phyloP scores from a whole-genome alignment of 2,329 filamentous ascomycete species.

The Xylaria sp. region DNA sequence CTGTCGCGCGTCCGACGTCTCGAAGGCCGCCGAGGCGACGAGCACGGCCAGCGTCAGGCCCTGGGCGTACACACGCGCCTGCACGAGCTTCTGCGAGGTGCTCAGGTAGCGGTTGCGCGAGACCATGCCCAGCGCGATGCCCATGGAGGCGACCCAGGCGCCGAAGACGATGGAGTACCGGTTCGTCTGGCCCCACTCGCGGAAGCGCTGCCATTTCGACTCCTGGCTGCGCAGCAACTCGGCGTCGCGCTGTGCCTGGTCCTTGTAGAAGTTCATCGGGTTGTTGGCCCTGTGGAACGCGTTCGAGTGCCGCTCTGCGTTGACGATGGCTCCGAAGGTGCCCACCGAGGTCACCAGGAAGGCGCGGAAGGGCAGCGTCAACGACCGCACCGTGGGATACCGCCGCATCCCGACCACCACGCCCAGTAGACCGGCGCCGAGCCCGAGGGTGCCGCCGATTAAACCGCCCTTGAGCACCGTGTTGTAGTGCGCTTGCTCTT shows the following conservation, averaged over 20 bases:
- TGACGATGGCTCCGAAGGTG: constrained; percentile 87
- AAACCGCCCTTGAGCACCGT: constrained; percentile 80
- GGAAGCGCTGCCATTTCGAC: constrained; percentile 62
- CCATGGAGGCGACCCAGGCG: constrained; percentile 84
- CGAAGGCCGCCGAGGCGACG: constrained; percentile 80
- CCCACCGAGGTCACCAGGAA: constrained; percentile 85
- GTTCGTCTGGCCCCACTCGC: constrained; percentile 78
- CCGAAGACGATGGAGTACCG: constrained; percentile 85
- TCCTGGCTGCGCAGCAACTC: constrained; percentile 63
- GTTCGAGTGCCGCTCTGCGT: constrained; percentile 74
- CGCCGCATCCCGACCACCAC: constrained; percentile 72
- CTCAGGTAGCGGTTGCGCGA: constrained; percentile 77
- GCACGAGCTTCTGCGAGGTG: constrained; percentile 85
- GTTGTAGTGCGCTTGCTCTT: constrained; percentile 85
- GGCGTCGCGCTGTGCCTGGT: constrained; percentile 62
- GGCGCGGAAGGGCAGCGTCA: constrained; percentile 87
- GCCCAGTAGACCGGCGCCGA: constrained; percentile 69
- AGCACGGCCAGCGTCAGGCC: constrained; percentile 85
- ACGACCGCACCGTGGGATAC: constrained; percentile 76
- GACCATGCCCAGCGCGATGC: constrained; percentile 74
- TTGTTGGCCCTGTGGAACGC: constrained; percentile 73
- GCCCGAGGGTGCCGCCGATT: constrained; percentile 72
- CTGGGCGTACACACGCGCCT: constrained; percentile 94
- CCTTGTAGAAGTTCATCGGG: constrained; percentile 69
- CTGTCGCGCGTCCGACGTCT: constrained; percentile 76